Evolutionary conservation across 768 basidiomycete genomes (phyloP).

Genomic region (Leccinum ochraceum): DNA sequence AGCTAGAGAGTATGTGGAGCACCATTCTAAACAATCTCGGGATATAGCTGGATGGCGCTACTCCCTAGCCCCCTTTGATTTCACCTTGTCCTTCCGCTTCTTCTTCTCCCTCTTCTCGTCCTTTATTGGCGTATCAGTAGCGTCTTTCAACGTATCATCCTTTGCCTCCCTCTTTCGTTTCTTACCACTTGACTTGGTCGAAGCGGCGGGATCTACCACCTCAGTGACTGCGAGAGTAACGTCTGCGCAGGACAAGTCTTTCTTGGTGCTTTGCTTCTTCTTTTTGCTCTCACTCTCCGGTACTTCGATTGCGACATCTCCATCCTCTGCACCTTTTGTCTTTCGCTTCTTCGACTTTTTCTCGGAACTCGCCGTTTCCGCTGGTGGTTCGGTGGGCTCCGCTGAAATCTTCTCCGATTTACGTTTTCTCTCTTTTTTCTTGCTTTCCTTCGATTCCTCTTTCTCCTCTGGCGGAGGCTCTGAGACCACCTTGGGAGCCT

Average conservation of each 20-base stretch:
- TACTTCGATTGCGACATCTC: slow-evolving; percentile 7
- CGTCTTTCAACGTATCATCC: slow-evolving; percentile 7
- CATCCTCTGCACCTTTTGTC: slow-evolving; percentile 18
- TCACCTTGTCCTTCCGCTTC: slow-evolving; percentile 28
- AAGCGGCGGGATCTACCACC: slow-evolving; percentile 13
- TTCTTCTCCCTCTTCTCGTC: slow-evolving; percentile 33
- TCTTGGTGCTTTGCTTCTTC: slow-evolving; percentile 25
- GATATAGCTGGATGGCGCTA: slow-evolving; percentile 3
- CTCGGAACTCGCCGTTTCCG: slow-evolving; percentile 13
- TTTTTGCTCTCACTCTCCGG: slow-evolving; percentile 23
- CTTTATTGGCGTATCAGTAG: slow-evolving; percentile 14
- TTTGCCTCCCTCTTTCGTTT: slow-evolving; percentile 29
- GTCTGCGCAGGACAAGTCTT: slow-evolving; percentile 11
- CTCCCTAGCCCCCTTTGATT: neutral
- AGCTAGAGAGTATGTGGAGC: too few relatives aligned
- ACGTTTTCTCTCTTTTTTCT: slow-evolving; percentile 23
- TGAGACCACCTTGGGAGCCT: neutral
- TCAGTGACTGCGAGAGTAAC: slow-evolving; percentile 7
- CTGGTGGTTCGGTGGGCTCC: slow-evolving; percentile 21
- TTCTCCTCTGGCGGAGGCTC: neutral
- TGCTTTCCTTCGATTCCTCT: slow-evolving; percentile 7
- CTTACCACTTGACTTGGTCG: slow-evolving; percentile 17
- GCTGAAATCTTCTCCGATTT: slow-evolving; percentile 15
- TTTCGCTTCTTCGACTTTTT: slow-evolving; percentile 39
- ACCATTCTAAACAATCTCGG: neutral